Conservation (phyloP, 345 rosid species). For the Clarkia xantiana region DNA sequence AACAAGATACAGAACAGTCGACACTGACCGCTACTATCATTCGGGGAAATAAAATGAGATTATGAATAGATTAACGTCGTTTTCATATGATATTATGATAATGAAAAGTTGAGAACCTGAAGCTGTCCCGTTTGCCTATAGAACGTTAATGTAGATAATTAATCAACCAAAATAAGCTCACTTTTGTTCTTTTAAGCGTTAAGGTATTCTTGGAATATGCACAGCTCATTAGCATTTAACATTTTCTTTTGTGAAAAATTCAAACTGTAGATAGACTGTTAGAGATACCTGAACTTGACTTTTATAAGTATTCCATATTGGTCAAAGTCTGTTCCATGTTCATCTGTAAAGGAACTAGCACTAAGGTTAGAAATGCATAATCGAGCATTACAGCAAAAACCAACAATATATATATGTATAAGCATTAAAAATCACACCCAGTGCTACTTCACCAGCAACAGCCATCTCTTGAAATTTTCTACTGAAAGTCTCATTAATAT, state of each 20-base stretch:
- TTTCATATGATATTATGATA: background rate
- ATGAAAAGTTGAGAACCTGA: conserved; percentile 42
- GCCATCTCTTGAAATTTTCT: conserved; percentile 92
- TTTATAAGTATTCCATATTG: conserved; percentile 73
- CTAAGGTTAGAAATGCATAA: too few species aligned
- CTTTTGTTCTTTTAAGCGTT: too few species aligned
- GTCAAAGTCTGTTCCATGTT: conserved; percentile 70
- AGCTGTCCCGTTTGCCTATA: conserved; percentile 69
- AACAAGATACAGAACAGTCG: conserved; percentile 89
- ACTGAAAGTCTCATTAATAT: conserved; percentile 78
- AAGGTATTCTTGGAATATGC: too few species aligned
- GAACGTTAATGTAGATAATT: conserved; percentile 2
- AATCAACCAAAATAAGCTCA: background rate
- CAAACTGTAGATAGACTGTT: too few species aligned
- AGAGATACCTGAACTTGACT: conserved; percentile 87
- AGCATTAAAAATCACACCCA: conserved; percentile 25
- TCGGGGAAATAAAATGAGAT: background rate
- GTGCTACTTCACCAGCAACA: conserved; percentile 82
- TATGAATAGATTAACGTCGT: background rate
- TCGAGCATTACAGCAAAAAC: conserved; percentile 7
- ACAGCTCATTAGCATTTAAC: too few species aligned
- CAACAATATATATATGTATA: background rate
- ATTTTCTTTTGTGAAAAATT: too few species aligned
- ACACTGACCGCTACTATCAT: conserved; percentile 69
- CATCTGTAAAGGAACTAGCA: conserved; percentile 34